These are phyloP conservation scores for Trichophyton verrucosum DNA, from an alignment of 2,329 filamentous ascomycete genomes.

Conservation along the genomic window DNA sequence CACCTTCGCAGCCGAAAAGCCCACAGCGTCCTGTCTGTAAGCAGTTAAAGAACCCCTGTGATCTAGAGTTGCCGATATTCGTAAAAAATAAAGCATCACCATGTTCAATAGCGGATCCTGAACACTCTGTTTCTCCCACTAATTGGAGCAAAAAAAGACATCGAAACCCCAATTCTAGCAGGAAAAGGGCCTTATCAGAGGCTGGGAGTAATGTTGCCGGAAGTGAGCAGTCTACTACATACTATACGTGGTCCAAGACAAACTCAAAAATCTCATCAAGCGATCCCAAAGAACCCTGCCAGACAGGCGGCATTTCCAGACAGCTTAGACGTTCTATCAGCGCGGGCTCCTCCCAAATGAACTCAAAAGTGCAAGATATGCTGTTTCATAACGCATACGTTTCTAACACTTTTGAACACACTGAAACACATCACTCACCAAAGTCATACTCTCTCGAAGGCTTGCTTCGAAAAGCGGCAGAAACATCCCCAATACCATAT, in stretches of 20 bases:
- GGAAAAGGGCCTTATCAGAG: neutral
- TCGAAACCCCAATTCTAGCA: neutral
- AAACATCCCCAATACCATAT: neutral
- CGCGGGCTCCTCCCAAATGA: neutral
- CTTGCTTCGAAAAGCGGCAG: neutral
- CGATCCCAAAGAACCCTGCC: neutral
- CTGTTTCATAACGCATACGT: slow-evolving; percentile 10
- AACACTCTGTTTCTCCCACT: neutral
- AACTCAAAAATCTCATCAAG: neutral
- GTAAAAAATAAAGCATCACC: too few relatives aligned
- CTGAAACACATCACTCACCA: neutral
- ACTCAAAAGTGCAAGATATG: slow-evolving; percentile 8
- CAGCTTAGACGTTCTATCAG: neutral
- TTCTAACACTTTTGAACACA: neutral
- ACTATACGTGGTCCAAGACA: slow-evolving; percentile 8
- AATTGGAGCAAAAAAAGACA: too few relatives aligned
- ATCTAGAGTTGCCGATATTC: neutral
- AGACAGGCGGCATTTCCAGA: too few relatives aligned
- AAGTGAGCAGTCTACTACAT: slow-evolving; percentile 2
- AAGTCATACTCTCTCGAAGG: slow-evolving; percentile 8
- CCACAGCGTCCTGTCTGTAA: neutral
- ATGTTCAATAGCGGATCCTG: neutral
- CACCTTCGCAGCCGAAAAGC: neutral
- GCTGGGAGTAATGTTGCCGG: neutral
- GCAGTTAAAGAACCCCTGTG: neutral